Evolutionary conservation across 2,329 filamentous ascomycete species (phyloP), one percentile per base, ranked within the genome.

Genomic region (Sphaerulina vaccinii): DNA sequence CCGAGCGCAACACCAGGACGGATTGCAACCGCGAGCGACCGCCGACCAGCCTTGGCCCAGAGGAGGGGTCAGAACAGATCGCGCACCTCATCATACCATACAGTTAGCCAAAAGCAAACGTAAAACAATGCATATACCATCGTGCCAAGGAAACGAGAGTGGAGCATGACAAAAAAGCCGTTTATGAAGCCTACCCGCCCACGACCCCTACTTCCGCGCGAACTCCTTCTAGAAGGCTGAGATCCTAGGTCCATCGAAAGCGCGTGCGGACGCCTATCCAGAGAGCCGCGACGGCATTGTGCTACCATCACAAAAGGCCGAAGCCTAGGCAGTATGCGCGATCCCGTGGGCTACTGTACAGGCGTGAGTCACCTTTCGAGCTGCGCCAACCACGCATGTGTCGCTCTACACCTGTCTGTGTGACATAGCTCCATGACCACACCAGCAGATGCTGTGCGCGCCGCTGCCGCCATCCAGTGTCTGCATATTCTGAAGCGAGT

Each of bases 221-320:
- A 59, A 59, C 56, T 18, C 54, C 40, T 60, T 56, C 56, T 56
- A 59, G 58, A 60, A 58, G 56, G 42, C 52, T 54, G 38, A 43
- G 41, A 52, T 51, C 53, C 51, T 56, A 46, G 50, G 33, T n/a
- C 23, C 44, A 36, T 29, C 22, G 35, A 15, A 19, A 39, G 35
- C 24, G 16, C 24, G 36, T 39, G 54, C 54, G 49, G 51, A 43
- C 42, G 46, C 48, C 37, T 29, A n/a, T 44, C 46, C 46, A 29
- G n/a, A 44, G 38, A 54, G 53, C 51, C 48, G 53, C 53, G 37
- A 46, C 29, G 51, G 24, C 43, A 33, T 41, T 56, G 52, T 52
- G 46, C 52, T 29, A 49, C 46, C 46, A 49, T n/a, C 32, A 43
- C 40, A 52, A 40, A 38, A 18, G 27, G 47, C 38, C 43, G 48